phyloP scores from a whole-genome alignment of 1,139 yeast genomes.

The Kluyveromyces marxianus region DNA sequence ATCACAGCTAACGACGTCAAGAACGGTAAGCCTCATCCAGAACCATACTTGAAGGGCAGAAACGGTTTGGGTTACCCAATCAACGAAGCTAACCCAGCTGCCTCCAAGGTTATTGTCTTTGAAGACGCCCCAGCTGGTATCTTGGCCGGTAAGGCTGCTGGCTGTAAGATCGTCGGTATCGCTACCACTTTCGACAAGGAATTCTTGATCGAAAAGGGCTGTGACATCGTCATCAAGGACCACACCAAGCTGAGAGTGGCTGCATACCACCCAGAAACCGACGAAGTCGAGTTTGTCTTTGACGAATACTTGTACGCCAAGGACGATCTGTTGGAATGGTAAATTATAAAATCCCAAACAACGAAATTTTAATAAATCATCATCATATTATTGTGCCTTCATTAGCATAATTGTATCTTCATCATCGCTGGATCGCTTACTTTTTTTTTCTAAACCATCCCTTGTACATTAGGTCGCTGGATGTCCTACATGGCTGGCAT shows the following conservation, averaged over 20 bases:
- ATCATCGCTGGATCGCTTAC: too few species aligned
- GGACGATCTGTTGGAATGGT: slow-evolving; percentile 31
- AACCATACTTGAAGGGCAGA: slow-evolving; percentile 67
- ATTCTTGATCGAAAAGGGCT: slow-evolving; percentile 65
- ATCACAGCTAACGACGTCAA: slow-evolving; percentile 74
- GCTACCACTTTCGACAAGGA: slow-evolving; percentile 72
- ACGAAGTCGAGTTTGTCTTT: slow-evolving; percentile 31
- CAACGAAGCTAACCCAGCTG: slow-evolving; percentile 31
- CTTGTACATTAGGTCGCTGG: too few species aligned
- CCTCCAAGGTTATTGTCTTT: slow-evolving; percentile 54
- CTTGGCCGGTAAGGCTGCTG: slow-evolving; percentile 76
- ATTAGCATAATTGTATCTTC: too few species aligned
- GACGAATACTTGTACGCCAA: slow-evolving; percentile 32
- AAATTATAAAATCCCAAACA: slow-evolving; percentile 2
- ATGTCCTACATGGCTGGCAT: too few species aligned
- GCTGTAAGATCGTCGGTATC: slow-evolving; percentile 76
- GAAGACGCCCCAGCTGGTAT: slow-evolving; percentile 91
- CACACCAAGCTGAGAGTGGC: slow-evolving; percentile 42
- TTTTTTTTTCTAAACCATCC: too few species aligned
- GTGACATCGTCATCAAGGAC: slow-evolving; percentile 72
- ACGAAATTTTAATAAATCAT: too few species aligned
- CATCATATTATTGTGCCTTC: too few species aligned
- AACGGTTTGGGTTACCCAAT: slow-evolving; percentile 47
- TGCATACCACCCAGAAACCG: slow-evolving; percentile 30
- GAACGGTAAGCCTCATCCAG: slow-evolving; percentile 78